These are phyloP conservation scores for Echites panduratus DNA, from an alignment of 257 asterid species.

Conservation along the genomic window DNA sequence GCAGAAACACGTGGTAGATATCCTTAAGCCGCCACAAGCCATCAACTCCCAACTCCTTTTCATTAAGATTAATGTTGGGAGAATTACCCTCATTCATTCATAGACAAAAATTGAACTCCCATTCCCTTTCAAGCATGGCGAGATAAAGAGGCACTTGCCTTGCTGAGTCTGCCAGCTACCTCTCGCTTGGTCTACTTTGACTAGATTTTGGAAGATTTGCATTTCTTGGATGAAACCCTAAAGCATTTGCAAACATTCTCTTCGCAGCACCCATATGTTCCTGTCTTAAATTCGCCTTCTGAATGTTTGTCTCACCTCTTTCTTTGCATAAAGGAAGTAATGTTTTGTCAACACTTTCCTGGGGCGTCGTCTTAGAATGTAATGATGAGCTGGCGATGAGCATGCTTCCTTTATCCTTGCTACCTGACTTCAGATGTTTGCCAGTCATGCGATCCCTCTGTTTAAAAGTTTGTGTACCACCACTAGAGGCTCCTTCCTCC, in stretches of 20 bases:
- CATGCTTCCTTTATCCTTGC: conserved; percentile 17
- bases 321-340: conserved; percentile 25
- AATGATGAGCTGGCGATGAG: conserved; percentile 20
- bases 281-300: conserved; percentile 36
- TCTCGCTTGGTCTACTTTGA: conserved; percentile 24
- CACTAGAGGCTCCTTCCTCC: conserved; percentile 23
- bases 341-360: conserved; percentile 16
- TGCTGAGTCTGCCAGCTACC: background rate
- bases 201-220: conserved; percentile 30
- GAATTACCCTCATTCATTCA: background rate
- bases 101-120: background rate
- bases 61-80: background rate
- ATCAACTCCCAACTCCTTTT: background rate
- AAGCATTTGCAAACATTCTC: conserved; percentile 86
- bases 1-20: background rate
- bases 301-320: conserved; percentile 21
- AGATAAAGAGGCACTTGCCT: background rate
- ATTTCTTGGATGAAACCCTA: conserved; percentile 55
- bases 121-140: background rate
- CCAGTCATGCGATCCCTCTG: conserved; percentile 21
- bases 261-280: conserved; percentile 93
- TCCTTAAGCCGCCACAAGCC: background rate
- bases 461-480: conserved; percentile 10
- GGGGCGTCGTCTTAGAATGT: conserved; percentile 21
- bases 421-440: conserved; percentile 20